Evolutionary conservation across 1,139 yeast genomes (phyloP).

Genomic region (Kodamaea suecica): DNA sequence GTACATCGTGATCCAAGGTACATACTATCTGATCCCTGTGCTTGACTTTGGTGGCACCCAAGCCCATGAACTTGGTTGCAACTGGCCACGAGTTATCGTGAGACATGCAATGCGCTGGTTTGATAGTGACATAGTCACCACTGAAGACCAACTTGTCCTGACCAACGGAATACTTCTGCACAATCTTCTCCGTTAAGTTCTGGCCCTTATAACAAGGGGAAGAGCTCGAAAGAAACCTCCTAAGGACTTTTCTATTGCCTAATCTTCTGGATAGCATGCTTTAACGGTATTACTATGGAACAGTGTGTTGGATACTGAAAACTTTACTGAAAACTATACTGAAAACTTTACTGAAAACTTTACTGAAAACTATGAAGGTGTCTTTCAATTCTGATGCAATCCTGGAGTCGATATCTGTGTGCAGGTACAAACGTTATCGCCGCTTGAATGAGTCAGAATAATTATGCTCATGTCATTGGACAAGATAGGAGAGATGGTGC

Average conservation of each 20-base stretch:
- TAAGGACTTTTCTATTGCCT: neutral
- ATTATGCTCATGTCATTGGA: constrained; percentile 1
- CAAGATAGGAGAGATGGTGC: neutral
- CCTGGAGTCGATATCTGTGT: neutral
- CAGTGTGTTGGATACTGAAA: neutral
- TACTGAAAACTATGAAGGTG: too few relatives aligned
- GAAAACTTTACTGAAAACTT: too few relatives aligned
- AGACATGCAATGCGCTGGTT: constrained; percentile 97
- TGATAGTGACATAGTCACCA: constrained; percentile 94
- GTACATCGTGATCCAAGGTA: constrained; percentile 97
- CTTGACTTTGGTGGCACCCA: constrained; percentile 82
- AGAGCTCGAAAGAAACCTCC: neutral
- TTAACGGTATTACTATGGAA: neutral
- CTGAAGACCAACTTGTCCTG: constrained; percentile 67
- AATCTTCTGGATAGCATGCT: neutral
- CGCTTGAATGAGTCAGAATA: constrained; percentile 2
- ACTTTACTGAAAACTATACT: too few relatives aligned
- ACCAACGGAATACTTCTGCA: constrained; percentile 88
- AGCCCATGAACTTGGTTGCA: constrained; percentile 91
- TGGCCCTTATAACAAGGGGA: constrained; percentile 43
- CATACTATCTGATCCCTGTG: constrained; percentile 89
- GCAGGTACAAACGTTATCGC: constrained; percentile 1
- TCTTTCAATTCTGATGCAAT: too few relatives aligned
- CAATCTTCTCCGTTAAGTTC: constrained; percentile 91
- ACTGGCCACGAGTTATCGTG: constrained; percentile 99